Evolutionary conservation across 2,329 filamentous ascomycete genomes (phyloP).

Genomic region (Waltergamsia citrina): DNA sequence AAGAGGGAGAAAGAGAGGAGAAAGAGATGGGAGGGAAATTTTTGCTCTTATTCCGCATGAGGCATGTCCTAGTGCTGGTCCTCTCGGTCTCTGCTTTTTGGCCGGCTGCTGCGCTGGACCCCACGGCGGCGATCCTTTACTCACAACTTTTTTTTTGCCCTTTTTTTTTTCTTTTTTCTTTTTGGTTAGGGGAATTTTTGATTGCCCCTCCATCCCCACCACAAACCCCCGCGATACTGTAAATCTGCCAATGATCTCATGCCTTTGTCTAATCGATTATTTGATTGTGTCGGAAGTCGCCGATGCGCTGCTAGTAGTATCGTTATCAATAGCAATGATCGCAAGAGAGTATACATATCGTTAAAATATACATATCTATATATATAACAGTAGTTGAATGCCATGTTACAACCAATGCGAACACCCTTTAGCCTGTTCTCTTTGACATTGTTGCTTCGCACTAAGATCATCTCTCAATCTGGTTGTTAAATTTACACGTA

Average conservation of each 20-base stretch:
- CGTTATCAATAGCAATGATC: no score
- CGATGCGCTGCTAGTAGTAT: no score
- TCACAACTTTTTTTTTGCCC: not conserved
- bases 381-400: no score
- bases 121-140: not conserved
- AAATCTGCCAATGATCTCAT: slow-evolving; percentile 1
- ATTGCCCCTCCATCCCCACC: slow-evolving; percentile 2
- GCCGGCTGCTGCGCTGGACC: not conserved
- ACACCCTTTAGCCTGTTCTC: no score
- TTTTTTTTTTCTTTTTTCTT: slow-evolving; percentile 1
- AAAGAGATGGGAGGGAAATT: not conserved
- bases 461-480: no score
- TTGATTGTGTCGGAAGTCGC: not conserved
- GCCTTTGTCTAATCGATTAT: not conserved
- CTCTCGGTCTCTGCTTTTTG: no score
- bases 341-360: no score
- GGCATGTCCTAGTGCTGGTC: no score
- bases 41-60: not conserved
- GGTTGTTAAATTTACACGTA: no score
- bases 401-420: no score
- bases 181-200: not conserved
- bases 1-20: slow-evolving; percentile 7
- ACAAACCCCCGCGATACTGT: not conserved
- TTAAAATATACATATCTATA: no score
- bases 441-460: no score